phyloP scores from a whole-genome alignment of 2,329 filamentous ascomycete genomes.

The Stagonosporopsis cucurbitacearum region DNA sequence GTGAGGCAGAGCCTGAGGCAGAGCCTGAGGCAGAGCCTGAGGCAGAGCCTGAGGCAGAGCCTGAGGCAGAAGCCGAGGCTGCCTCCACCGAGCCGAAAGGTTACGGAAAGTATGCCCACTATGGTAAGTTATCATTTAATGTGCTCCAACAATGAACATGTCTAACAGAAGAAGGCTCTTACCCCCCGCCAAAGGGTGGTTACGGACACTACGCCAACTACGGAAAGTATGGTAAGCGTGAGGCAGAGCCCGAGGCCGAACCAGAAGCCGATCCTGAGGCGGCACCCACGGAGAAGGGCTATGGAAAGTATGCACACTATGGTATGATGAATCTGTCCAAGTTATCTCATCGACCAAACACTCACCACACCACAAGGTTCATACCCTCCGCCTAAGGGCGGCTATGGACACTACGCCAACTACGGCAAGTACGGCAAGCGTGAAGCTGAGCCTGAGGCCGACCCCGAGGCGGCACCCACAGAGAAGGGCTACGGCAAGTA shows the following conservation, averaged over 20 bases:
- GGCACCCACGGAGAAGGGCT: not conserved
- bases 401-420: slow-evolving; percentile 25
- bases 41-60: not conserved
- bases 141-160: too few relatives aligned
- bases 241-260: slow-evolving; percentile 3
- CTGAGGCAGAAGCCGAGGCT: not conserved
- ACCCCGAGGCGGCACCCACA: not conserved
- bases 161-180: slow-evolving; percentile 12
- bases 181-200: slow-evolving; percentile 17
- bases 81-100: not conserved
- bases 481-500: slow-evolving; percentile 25
- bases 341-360: not conserved
- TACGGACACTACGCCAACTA: slow-evolving; percentile 10
- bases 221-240: slow-evolving; percentile 18
- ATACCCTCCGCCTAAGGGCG: slow-evolving; percentile 20
- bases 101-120: slow-evolving; percentile 26
- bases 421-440: slow-evolving; percentile 22
- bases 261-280: slow-evolving; percentile 3
- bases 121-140: slow-evolving; percentile 4
- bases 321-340: not conserved
- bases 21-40: slow-evolving; percentile 1
- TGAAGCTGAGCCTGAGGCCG: not conserved
- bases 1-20: slow-evolving; percentile 5
- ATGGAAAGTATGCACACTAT: slow-evolving; percentile 10
- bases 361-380: slow-evolving; percentile 9